These are phyloP conservation scores for Sextonia rubra DNA, from an alignment of 164 flowering plant species.

Conservation along the genomic window DNA sequence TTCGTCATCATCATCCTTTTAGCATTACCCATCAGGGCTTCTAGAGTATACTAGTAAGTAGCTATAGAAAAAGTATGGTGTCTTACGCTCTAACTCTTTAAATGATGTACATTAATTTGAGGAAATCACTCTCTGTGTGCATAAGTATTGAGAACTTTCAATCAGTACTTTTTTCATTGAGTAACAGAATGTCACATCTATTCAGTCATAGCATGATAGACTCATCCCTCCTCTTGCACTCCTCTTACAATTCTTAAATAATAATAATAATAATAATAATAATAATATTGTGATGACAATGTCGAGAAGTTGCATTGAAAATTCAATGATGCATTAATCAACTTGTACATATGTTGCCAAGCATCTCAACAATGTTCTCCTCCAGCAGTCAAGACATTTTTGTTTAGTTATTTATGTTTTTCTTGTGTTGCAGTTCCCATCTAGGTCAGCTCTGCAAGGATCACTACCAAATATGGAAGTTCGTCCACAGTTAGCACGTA, in stretches of 20 bases:
- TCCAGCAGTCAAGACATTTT: neutral
- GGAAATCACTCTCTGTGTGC: neutral
- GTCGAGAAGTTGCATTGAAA: neutral
- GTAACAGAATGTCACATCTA: too few relatives aligned
- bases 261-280: too few relatives aligned
- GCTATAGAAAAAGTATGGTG: too few relatives aligned
- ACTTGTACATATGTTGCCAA: neutral
- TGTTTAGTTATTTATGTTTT: constrained; percentile 3
- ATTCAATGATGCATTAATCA: neutral
- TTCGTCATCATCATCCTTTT: neutral
- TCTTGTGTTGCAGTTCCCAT: constrained; percentile 50
- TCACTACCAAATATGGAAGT: constrained; percentile 42
- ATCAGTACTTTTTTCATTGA: neutral
- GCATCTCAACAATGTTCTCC: neutral
- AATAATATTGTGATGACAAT: neutral
- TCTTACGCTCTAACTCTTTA: too few relatives aligned
- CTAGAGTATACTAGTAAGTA: too few relatives aligned
- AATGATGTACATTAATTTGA: too few relatives aligned
- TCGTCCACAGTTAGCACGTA: constrained; percentile 26
- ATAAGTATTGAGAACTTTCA: neutral
- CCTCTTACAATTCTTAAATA: neutral
- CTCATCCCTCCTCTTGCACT: neutral
- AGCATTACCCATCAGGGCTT: too few relatives aligned
- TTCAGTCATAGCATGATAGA: too few relatives aligned
- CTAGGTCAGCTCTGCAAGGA: constrained; percentile 55